Base-by-base conservation (phyloP, 495 filamentous ascomycete species). In the Penicillium cataractarum region DNA sequence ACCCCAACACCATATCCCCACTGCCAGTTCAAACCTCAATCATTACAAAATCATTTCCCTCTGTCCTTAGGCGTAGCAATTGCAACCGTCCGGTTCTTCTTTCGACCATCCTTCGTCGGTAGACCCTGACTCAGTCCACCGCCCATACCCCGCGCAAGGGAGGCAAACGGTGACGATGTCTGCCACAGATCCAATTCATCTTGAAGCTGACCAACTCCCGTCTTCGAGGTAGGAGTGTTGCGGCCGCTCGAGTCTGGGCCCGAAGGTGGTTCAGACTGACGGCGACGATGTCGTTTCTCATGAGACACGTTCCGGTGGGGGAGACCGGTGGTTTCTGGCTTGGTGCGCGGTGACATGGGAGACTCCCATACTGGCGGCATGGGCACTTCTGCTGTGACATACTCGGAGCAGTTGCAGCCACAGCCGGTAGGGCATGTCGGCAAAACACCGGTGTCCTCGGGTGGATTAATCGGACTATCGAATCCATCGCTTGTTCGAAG, bases 361-460 rank as follows among this genome's bases (percentile, higher is more conserved):
- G 72, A 52, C 35, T 66, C 65, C 66, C 63, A 71, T 5, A 53
- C 19, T 1, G 72, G 73, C 46, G 72, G 73, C 46, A 68, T 64
- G 26, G 72, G 62, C 3, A 72, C 68, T n/a, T 76, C 57, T 29
- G 72, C 63, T 40, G 67, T 66, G 22, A 77, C 65, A 42, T 82
- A 74, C 21, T 82, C 76, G 15, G 78, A 73, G 72, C 82, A 85
- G 57, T 66, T 76, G 40, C 82, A 85, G 53, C 82, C 82, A 60
- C 82, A 85, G 19, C 80, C 81, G 4, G 71, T 78, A 4, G 81
- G 75, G 60, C 82, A 85, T 31, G 68, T 69, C 22, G 72, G 68
- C 7, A 70, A 66, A 8, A 65, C 62, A 0, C 66, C 61, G 40
- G 63, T 61, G 15, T 61, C 52, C 42, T 56, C 33, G 29, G 57